Evolutionary conservation across 768 basidiomycete species (phyloP), one percentile per base, ranked within the genome.

Genomic region (Clavaria fumosa): DNA sequence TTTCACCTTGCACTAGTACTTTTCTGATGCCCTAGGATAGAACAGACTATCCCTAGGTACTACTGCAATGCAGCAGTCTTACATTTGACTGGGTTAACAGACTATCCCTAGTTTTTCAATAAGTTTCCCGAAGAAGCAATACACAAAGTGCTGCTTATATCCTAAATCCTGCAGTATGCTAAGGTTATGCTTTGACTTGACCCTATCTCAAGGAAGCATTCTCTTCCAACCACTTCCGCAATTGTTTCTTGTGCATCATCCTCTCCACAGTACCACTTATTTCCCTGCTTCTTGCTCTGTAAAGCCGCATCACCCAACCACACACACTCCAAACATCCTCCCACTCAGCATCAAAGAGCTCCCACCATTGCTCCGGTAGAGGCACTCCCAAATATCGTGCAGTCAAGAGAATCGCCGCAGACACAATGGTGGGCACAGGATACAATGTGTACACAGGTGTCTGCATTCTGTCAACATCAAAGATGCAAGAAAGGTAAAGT

Each of bases 381-480:
- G 83, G 57, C 30, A 96, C 74, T 4, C 59, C 59, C n/a, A 81
- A 55, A 39, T 79, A 67, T 3, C 88, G 75, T 9, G 72, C 68
- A 2, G 85, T 66, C 33, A 97, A 74, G 36, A 90, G 65, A 43
- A 99, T 95, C 2, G 85, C 75, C 0, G 88, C 80, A 53, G 84
- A 77, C 23, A 95, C 89, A 26, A 99, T 82, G 4, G 82, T 83
- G 0, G 86, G 80, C 3, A 91, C 74, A 9, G 88, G 77, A 50
- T 93, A 91, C 11, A 90, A 54, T 0, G 86, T 81, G 51, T 93
- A 95, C 0, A 90, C 79, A 0, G 89, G 85, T 0, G 95, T 93
- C 60, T 95, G 91, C 17, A 95, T 65, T 22, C 93, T 97, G 46
- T n/a, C 31, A 14, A 14, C 7, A 7, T 15, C 24, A 20, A 5